Conservation (phyloP, 306 rosid genomes). For the Comarum palustre region DNA sequence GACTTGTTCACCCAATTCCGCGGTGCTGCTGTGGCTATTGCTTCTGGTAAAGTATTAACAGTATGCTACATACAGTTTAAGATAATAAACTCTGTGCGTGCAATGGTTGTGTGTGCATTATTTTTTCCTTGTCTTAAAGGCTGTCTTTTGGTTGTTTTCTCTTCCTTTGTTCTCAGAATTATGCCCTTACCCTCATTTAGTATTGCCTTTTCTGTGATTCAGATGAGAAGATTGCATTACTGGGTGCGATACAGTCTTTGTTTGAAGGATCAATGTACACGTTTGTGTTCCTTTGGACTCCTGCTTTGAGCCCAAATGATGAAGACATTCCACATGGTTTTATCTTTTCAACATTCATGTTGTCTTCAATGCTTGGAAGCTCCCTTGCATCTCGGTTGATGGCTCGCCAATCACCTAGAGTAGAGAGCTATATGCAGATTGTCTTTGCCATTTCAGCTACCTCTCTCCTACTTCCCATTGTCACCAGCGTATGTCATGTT, state of each 20-base stretch:
- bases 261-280: conserved; percentile 98
- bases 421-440: conserved; percentile 89
- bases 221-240: conserved; percentile 77
- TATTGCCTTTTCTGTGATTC: conserved; percentile 20
- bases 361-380: conserved; percentile 97
- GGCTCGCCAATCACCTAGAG: conserved; percentile 61
- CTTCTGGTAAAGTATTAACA: conserved; percentile 61
- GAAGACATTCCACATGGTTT: conserved; percentile 93
- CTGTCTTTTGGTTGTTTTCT: conserved; percentile 1
- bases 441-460: conserved; percentile 63
- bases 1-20: conserved; percentile 86
- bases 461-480: conserved; percentile 65
- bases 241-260: conserved; percentile 90
- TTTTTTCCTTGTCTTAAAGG: conserved; percentile 12
- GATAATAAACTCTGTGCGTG: not conserved
- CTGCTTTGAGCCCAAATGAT: conserved; percentile 87
- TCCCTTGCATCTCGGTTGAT: conserved; percentile 77
- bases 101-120: conserved; percentile 4
- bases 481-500: conserved; percentile 52
- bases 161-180: not conserved
- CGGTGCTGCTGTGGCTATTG: conserved; percentile 98
- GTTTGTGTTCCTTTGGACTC: conserved; percentile 92
- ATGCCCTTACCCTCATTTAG: conserved; percentile 1
- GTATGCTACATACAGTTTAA: not conserved
- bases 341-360: conserved; percentile 92